These are phyloP conservation scores for Tubosaeta sp. DNA, from an alignment of 768 basidiomycete species.

Conservation along the genomic window DNA sequence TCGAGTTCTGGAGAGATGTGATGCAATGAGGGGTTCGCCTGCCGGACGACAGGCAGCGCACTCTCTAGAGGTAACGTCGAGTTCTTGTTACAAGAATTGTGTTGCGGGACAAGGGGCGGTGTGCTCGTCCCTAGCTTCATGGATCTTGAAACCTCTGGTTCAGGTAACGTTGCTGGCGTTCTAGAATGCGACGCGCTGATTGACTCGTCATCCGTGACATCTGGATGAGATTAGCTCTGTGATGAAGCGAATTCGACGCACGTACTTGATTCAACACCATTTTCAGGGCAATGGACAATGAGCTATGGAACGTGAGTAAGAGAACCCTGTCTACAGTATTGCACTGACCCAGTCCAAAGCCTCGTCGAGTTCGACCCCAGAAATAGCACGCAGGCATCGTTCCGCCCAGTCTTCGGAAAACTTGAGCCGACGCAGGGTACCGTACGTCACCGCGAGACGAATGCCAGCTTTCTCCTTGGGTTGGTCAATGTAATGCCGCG, in stretches of 20 bases:
- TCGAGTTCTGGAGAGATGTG: constrained; percentile 36
- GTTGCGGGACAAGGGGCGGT: constrained; percentile 36
- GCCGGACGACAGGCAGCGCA: constrained; percentile 4
- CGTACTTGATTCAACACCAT: constrained; percentile 45
- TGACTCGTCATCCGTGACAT: constrained; percentile 12
- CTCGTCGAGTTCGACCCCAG: constrained; percentile 75
- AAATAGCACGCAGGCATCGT: constrained; percentile 63
- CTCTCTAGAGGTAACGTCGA: constrained; percentile 2
- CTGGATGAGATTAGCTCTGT: constrained; percentile 1
- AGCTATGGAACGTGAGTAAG: constrained; percentile 43
- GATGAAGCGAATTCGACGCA: neutral
- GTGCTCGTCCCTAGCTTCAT: constrained; percentile 39
- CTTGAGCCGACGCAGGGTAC: constrained; percentile 72
- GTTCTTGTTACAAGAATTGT: neutral
- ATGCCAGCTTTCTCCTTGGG: constrained; percentile 67
- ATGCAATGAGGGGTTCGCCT: constrained; percentile 22
- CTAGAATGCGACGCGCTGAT: neutral
- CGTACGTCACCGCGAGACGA: constrained; percentile 75
- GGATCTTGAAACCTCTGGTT: constrained; percentile 1
- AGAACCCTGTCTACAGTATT: neutral
- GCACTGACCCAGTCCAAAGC: constrained; percentile 83
- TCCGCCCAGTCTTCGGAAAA: constrained; percentile 66
- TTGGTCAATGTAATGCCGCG: constrained; percentile 38
- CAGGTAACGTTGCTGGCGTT: constrained; percentile 1
- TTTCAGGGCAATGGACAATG: constrained; percentile 56